Conservation (phyloP, 2,329 filamentous ascomycete genomes). For the Microdochium bolleyi region DNA sequence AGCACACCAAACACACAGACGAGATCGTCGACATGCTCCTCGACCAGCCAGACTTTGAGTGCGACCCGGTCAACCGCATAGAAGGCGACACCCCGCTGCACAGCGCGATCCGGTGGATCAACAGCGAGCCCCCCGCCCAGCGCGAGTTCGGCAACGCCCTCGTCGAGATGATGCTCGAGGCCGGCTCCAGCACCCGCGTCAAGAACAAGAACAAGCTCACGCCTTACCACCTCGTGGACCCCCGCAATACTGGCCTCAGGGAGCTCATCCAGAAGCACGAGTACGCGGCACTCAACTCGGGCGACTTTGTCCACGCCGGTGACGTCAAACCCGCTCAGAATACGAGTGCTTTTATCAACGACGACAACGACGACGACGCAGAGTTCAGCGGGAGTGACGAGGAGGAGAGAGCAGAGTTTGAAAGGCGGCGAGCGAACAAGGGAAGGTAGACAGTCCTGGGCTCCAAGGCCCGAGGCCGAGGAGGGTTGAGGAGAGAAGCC, state of each 20-base stretch:
- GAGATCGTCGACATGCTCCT: slow-evolving; percentile 76
- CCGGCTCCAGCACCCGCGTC: slow-evolving; percentile 51
- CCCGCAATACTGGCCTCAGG: slow-evolving; percentile 53
- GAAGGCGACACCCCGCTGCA: slow-evolving; percentile 77
- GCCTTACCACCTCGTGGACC: slow-evolving; percentile 66
- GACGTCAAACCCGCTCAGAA: slow-evolving; percentile 12
- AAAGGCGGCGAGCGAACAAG: slow-evolving; percentile 34
- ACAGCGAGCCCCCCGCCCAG: slow-evolving; percentile 55
- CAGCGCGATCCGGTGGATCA: slow-evolving; percentile 69
- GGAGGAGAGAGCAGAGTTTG: slow-evolving; percentile 55
- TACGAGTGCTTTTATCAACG: slow-evolving; percentile 18
- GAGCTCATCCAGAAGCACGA: slow-evolving; percentile 63
- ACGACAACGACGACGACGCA: slow-evolving; percentile 43
- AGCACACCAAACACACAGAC: slow-evolving; percentile 34
- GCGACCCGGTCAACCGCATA: slow-evolving; percentile 64
- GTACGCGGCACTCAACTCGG: slow-evolving; percentile 51
- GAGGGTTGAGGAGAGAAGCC: neutral
- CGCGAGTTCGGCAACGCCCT: slow-evolving; percentile 58
- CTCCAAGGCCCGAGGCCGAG: neutral
- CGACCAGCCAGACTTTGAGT: slow-evolving; percentile 78
- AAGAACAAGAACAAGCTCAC: slow-evolving; percentile 68
- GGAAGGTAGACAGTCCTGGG: slow-evolving; percentile 16
- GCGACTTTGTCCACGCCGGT: slow-evolving; percentile 43
- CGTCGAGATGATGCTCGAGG: slow-evolving; percentile 75
- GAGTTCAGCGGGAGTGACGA: slow-evolving; percentile 59